Percentiles rank a stretch among this genome's conserved stretches.
These are phyloP conservation scores for Salix purpurea DNA, from an alignment of 345 rosid genomes.

Conservation along the genomic window DNA sequence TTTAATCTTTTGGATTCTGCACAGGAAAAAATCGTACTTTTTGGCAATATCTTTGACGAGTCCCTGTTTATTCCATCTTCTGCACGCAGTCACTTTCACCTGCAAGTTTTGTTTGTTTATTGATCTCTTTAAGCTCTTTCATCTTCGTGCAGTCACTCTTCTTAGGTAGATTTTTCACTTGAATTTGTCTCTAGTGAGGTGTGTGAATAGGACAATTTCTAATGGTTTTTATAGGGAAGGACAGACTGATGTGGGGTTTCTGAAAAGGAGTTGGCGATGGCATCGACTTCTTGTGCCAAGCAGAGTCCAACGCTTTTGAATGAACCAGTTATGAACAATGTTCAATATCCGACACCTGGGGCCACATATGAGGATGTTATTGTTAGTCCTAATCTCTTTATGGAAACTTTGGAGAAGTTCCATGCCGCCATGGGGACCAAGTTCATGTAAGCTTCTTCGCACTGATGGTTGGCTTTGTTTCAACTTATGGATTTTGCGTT, in stretches of 20 bases:
- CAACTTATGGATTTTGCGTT: not conserved
- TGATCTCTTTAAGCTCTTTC: not conserved
- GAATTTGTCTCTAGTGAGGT: slow-evolving; percentile 16
- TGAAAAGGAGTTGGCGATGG: slow-evolving; percentile 47
- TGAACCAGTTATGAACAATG: slow-evolving; percentile 34
- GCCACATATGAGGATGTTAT: slow-evolving; percentile 70
- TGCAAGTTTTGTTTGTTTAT: slow-evolving; percentile 13
- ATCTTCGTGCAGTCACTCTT: not conserved
- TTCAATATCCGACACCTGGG: slow-evolving; percentile 52
- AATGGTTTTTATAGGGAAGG: slow-evolving; percentile 23
- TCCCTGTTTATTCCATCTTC: slow-evolving; percentile 1
- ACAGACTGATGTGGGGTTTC: slow-evolving; percentile 10
- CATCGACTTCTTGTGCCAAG: slow-evolving; percentile 74
- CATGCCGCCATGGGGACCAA: slow-evolving; percentile 82
- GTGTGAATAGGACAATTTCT: slow-evolving; percentile 9
- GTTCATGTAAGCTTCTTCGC: slow-evolving; percentile 57
- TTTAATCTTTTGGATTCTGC: slow-evolving; percentile 4
- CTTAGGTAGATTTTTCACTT: not conserved
- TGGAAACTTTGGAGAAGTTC: slow-evolving; percentile 65
- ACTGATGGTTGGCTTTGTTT: not conserved
- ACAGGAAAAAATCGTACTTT: not conserved
- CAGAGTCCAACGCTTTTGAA: slow-evolving; percentile 49
- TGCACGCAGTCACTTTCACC: slow-evolving; percentile 12
- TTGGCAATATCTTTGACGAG: slow-evolving; percentile 8
- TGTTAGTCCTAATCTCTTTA: slow-evolving; percentile 55